Conservation (phyloP, 371 early-diverging fungal species). For the Saksenaea vasiformis region DNA sequence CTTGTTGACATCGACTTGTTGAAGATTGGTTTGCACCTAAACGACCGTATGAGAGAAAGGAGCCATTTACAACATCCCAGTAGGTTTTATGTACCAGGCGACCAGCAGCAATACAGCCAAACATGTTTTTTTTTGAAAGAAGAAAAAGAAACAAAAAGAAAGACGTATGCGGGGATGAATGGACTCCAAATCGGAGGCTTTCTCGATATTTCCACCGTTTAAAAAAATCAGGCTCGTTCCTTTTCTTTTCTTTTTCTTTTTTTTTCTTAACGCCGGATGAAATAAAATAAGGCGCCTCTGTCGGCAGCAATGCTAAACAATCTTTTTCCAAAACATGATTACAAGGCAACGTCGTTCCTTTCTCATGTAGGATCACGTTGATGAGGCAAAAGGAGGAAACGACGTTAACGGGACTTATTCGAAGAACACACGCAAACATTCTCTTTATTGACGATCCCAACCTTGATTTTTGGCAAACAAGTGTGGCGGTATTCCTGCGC, state of each 20-base stretch:
- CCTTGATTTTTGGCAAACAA: slow-evolving; percentile 39
- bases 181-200: background rate
- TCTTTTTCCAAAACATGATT: too few relatives aligned
- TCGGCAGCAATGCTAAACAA: too few relatives aligned
- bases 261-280: too few relatives aligned
- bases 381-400: too few relatives aligned
- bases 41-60: background rate
- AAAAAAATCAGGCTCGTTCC: too few relatives aligned
- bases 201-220: too few relatives aligned
- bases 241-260: too few relatives aligned
- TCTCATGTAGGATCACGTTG: too few relatives aligned
- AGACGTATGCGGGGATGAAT: background rate
- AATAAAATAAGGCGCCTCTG: too few relatives aligned
- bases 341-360: too few relatives aligned
- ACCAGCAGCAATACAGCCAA: slow-evolving; percentile 89
- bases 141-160: slow-evolving; percentile 13
- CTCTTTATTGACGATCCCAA: slow-evolving; percentile 37
- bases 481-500: slow-evolving; percentile 28
- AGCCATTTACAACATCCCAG: background rate
- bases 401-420: too few relatives aligned
- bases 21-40: slow-evolving; percentile 89
- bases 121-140: slow-evolving; percentile 55
- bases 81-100: slow-evolving; percentile 61
- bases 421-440: background rate
- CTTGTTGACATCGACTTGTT: slow-evolving; percentile 83